Evolutionary conservation across 2,329 filamentous ascomycete species (phyloP), one percentile per base, ranked within the genome.

Genomic region (Sarocladium strictum): DNA sequence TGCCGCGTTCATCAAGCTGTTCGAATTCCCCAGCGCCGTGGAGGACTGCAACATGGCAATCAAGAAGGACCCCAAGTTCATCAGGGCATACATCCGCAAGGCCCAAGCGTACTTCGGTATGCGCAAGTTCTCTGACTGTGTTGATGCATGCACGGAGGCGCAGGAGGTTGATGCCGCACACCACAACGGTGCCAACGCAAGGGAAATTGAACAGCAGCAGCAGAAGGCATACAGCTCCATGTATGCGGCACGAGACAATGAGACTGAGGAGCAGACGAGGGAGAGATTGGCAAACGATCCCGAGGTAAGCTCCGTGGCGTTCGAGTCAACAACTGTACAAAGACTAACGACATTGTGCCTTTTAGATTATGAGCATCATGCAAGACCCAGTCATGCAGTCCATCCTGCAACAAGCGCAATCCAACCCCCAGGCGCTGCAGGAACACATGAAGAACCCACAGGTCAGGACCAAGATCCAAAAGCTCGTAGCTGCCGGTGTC

Each of bases 351-450:
- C 19, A 2, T 21, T 54, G 59, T 51, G 53, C 2, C 33, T 19
- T 10, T 17, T 43, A 78, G 85, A 96, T 97, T 69, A 89, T 95
- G 81, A 73, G 78, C 59, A 93, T 97, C 66, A 89, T 97, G 74
- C 86, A 92, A 71, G 94, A 99, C 67, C 94, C 94, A 15, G 86
- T 99, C 67, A 97, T 99, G 93, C 91, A 99, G 75, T 88, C 87
- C 61, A 97, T 97, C 62, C 83, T 97, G 55, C 92, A 97, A 71
- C 94, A 99, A 75, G 94, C 94, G 45, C 96, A 97, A 79, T 85
- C 84, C 54, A 89, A 99, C 65, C 94, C 94, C 17, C 87, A 87
- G 50, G 94, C 94, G 45, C 82, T 99, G 59, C 87, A 95, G 69
- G 93, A 99, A 71, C 95, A 99, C 73, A 96, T 99, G 89, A 89